Percentiles rank a stretch among this genome's conserved stretches.
These are phyloP conservation scores for Albifimbria verrucaria DNA, from an alignment of 2,329 filamentous ascomycete genomes.

Conservation along the genomic window DNA sequence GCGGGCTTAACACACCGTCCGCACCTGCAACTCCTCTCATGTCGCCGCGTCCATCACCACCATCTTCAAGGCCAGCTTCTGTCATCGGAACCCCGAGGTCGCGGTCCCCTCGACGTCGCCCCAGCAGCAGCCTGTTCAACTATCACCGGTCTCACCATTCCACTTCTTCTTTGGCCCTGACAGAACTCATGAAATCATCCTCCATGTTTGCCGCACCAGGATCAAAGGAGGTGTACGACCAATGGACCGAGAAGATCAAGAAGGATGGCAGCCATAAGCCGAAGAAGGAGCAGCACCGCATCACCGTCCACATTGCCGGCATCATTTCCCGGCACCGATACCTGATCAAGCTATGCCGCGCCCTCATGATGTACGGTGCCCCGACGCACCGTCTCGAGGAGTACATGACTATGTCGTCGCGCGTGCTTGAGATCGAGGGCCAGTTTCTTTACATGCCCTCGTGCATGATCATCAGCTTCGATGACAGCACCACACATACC, in stretches of 20 bases:
- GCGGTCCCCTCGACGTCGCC: constrained; percentile 25
- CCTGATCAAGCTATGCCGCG: constrained; percentile 77
- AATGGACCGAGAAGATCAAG: constrained; percentile 42
- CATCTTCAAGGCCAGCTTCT: constrained; percentile 37
- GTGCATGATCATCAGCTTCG: constrained; percentile 93
- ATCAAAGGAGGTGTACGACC: constrained; percentile 40
- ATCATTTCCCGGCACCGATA: constrained; percentile 80
- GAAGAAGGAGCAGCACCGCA: constrained; percentile 38
- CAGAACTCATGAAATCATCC: constrained; percentile 52
- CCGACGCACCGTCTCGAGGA: constrained; percentile 89
- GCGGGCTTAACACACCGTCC: constrained; percentile 38
- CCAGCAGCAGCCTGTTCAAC: constrained; percentile 37
- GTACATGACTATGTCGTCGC: constrained; percentile 85
- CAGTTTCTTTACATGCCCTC: constrained; percentile 89
- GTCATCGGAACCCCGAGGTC: constrained; percentile 27
- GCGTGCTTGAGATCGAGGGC: constrained; percentile 83
- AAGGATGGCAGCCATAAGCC: constrained; percentile 29
- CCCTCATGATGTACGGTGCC: constrained; percentile 85
- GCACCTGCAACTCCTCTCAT: constrained; percentile 34
- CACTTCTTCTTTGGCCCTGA: constrained; percentile 42
- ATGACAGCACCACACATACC: constrained; percentile 68
- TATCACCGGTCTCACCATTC: constrained; percentile 37
- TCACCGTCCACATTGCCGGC: constrained; percentile 59
- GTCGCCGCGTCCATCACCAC: constrained; percentile 40
- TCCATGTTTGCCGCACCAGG: constrained; percentile 48